Conservation (phyloP, 2,329 filamentous ascomycete species). For the Trichophyton mentagrophytes region DNA sequence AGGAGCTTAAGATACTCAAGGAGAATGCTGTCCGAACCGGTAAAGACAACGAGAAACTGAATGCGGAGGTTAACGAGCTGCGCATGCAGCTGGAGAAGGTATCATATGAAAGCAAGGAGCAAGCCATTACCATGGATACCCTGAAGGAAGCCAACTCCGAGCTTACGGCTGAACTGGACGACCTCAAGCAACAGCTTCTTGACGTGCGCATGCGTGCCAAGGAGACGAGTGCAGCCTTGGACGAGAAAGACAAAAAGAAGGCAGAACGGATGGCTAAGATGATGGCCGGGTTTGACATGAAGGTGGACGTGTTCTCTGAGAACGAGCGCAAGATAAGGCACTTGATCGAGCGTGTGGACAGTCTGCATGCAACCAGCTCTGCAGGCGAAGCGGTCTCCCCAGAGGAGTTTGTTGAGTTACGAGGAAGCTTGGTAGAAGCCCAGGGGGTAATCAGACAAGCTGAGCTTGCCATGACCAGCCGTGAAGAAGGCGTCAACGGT, state of each 20-base stretch:
- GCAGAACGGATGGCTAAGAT: slow-evolving; percentile 99
- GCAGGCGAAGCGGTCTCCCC: slow-evolving; percentile 67
- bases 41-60: slow-evolving; percentile 82
- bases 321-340: slow-evolving; percentile 77
- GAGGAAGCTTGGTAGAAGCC: slow-evolving; percentile 68
- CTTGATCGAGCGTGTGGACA: slow-evolving; percentile 71
- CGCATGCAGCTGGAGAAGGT: slow-evolving; percentile 96
- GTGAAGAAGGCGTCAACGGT: slow-evolving; percentile 20
- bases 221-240: slow-evolving; percentile 75
- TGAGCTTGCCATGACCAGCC: slow-evolving; percentile 71
- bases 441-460: slow-evolving; percentile 88
- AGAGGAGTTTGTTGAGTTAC: slow-evolving; percentile 66
- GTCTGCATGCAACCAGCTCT: slow-evolving; percentile 61
- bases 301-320: slow-evolving; percentile 81
- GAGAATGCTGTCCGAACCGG: slow-evolving; percentile 71
- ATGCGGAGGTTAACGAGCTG: slow-evolving; percentile 75
- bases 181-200: slow-evolving; percentile 88
- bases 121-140: slow-evolving; percentile 92
- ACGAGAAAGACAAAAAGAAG: slow-evolving; percentile 98
- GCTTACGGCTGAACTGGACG: slow-evolving; percentile 80
- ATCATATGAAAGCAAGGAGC: slow-evolving; percentile 91
- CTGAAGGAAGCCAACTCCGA: slow-evolving; percentile 92
- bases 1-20: slow-evolving; percentile 73
- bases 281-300: slow-evolving; percentile 97
- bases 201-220: slow-evolving; percentile 95